Evolutionary conservation across 495 filamentous ascomycete genomes (phyloP).

Genomic region (Xylaria telfairii): DNA sequence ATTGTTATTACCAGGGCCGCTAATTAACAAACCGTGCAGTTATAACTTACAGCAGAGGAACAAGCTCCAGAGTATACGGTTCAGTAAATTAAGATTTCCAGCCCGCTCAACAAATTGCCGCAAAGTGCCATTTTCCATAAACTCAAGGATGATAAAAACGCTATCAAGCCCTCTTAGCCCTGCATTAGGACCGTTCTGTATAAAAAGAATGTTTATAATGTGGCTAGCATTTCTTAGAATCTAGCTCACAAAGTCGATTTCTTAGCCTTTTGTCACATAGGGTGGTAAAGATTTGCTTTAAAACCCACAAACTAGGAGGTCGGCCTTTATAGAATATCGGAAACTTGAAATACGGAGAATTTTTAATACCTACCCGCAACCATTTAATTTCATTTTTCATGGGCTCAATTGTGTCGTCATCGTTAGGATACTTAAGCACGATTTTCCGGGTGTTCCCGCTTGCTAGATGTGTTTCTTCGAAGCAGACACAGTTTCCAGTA

Average conservation of each 20-base stretch:
- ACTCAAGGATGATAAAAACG: not conserved
- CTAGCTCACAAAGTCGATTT: not conserved
- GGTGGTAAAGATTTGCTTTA: not conserved
- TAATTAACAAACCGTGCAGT: no score
- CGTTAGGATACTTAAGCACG: not conserved
- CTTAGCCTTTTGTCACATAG: not conserved
- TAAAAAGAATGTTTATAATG: not conserved
- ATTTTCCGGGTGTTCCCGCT: not conserved
- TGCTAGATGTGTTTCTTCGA: not conserved
- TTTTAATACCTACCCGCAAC: not conserved
- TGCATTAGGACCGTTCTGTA: not conserved
- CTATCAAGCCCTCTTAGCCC: not conserved
- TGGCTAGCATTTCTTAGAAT: not conserved
- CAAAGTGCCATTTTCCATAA: not conserved
- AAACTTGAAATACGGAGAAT: not conserved
- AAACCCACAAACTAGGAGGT: not conserved
- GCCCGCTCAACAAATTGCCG: not conserved
- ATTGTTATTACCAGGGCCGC: no score
- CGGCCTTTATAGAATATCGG: not conserved
- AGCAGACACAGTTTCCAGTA: slow-evolving; percentile 23
- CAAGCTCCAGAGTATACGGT: not conserved
- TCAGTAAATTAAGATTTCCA: not conserved
- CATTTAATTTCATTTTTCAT: slow-evolving; percentile 1
- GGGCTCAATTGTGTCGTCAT: not conserved
- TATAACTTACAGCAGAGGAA: not conserved